Evolutionary conservation across 495 filamentous ascomycete genomes (phyloP).

Genomic region (Antarctomyces pellizariae): DNA sequence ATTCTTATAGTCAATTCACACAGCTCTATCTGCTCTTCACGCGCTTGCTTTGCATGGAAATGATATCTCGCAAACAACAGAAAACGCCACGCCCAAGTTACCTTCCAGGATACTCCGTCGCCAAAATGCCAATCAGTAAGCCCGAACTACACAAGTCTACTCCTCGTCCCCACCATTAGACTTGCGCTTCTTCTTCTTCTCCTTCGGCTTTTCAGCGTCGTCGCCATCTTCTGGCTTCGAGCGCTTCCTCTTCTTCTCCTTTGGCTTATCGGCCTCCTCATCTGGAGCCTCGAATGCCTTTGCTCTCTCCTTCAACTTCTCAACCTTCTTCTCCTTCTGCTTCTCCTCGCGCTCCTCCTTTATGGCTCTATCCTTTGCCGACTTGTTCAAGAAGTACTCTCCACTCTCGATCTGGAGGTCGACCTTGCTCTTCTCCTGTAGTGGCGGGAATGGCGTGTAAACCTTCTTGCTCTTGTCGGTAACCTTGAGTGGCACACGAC

Average conservation of each 20-base stretch:
- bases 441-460: constrained; percentile 57
- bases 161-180: constrained; percentile 5
- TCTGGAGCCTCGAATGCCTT: constrained; percentile 70
- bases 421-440: constrained; percentile 53
- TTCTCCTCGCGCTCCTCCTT: constrained; percentile 60
- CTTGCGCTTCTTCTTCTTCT: constrained; percentile 12
- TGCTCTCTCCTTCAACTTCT: constrained; percentile 68
- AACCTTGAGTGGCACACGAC: constrained; percentile 62
- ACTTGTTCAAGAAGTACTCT: constrained; percentile 85
- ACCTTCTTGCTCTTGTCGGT: constrained; percentile 84
- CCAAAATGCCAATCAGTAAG: constrained; percentile 5
- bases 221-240: constrained; percentile 25
- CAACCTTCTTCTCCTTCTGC: constrained; percentile 62
- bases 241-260: constrained; percentile 32
- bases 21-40: too few species aligned
- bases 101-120: constrained; percentile 4
- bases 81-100: background rate
- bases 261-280: constrained; percentile 32
- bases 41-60: too few species aligned
- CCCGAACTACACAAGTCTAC: background rate
- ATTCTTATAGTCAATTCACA: too few species aligned
- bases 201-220: constrained; percentile 10
- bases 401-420: constrained; percentile 95
- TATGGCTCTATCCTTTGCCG: constrained; percentile 64
- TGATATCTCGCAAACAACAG: too few species aligned